Base-by-base conservation (phyloP, 176 grass and related monocot genomes). In the Musa beccarii region DNA sequence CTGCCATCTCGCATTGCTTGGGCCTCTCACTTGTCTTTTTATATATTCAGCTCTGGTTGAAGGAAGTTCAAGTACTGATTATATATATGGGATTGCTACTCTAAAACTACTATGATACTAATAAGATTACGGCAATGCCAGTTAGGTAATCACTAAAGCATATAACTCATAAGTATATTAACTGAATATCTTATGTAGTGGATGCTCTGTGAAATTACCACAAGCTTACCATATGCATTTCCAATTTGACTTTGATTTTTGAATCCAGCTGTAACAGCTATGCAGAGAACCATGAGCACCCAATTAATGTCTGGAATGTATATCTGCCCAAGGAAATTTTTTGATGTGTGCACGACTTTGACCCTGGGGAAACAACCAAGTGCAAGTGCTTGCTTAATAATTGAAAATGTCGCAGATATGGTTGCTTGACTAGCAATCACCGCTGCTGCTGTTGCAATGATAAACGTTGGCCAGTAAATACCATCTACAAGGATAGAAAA, bases 221-320 rank as follows among this genome's bases (percentile, higher is more conserved):
- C 17, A 11, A 68, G 13, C 78, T 76, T 86, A 96, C 93, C 93
- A 1, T 96, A 96, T 28, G 93, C 93, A 74, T 88, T 92, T 87
- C 89, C 93, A 84, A 96, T 96, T 75, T 96, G 93, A 81, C 21
- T 96, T 68, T 85, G 89, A 81, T 96, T 92, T 76, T 96, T 96
- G 83, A 96, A 96, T 78, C 93, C 93, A 78, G 93, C 87, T 28
- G 87, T 96, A 19, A 96, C 93, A 68, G 93, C 87, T 80, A 96
- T 71, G 71, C 93, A 92, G 11, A 96, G 87, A 83, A 96, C 49
- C 81, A 92, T 76, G 59, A 96, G 87, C 67, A 90, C 77, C 93
- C 93, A 96, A 51, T 96, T 96, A 72, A 96, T 92, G 82, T 96
- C 93, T 62, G 93, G 93, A 82, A 96, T 96, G 76, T 96, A 96